Percentiles rank a stretch among this genome's conserved stretches.
Evolutionary conservation across 495 filamentous ascomycete species (phyloP).

Genomic region (Aspergillus campestris): DNA sequence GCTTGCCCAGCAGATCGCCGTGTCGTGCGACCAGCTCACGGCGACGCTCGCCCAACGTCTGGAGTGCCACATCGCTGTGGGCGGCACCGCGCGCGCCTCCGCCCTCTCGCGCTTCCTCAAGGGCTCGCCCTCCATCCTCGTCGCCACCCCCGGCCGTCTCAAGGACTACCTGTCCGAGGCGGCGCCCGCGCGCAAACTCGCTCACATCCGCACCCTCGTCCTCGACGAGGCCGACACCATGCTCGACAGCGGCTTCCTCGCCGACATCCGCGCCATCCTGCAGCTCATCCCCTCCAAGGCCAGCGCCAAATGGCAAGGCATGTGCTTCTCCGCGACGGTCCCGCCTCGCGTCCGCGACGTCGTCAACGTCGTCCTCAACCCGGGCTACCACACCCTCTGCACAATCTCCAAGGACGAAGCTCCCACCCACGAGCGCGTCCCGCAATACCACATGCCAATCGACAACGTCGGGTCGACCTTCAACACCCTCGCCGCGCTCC

Average conservation of each 20-base stretch:
- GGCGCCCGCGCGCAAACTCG: slow-evolving; percentile 31
- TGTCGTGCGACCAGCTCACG: slow-evolving; percentile 45
- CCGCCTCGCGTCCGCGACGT: slow-evolving; percentile 54
- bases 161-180: slow-evolving; percentile 50
- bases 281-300: slow-evolving; percentile 47
- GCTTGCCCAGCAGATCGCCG: slow-evolving; percentile 58
- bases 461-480: slow-evolving; percentile 47
- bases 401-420: slow-evolving; percentile 53
- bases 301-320: slow-evolving; percentile 48
- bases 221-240: slow-evolving; percentile 63
- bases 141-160: slow-evolving; percentile 57
- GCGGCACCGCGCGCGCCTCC: slow-evolving; percentile 42
- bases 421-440: slow-evolving; percentile 52
- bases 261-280: slow-evolving; percentile 50
- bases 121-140: slow-evolving; percentile 44
- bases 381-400: slow-evolving; percentile 51
- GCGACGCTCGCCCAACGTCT: slow-evolving; percentile 29
- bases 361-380: slow-evolving; percentile 46
- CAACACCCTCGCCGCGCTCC: slow-evolving; percentile 38
- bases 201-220: slow-evolving; percentile 48
- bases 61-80: slow-evolving; percentile 46
- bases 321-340: slow-evolving; percentile 67
- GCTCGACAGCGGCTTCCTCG: slow-evolving; percentile 54
- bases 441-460: slow-evolving; percentile 50
- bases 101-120: slow-evolving; percentile 38